Conservation (phyloP, 2,329 filamentous ascomycete species). For the Fusarium denticulatum region DNA sequence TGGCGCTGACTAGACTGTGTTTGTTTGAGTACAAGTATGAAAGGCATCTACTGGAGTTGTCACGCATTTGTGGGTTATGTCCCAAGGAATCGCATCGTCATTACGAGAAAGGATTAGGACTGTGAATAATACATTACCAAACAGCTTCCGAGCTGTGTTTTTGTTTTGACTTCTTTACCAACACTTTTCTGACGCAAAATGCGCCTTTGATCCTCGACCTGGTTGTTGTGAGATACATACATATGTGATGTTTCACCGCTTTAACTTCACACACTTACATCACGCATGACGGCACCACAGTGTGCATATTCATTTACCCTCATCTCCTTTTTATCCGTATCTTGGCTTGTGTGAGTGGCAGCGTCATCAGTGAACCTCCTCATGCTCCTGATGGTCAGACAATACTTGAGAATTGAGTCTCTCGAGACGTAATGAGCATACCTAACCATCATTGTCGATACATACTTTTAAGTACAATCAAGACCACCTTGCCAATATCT, state of each 20-base stretch:
- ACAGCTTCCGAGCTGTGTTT: background rate
- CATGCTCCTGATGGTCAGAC: background rate
- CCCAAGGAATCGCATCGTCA: background rate
- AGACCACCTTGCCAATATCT: background rate
- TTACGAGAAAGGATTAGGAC: constrained; percentile 5
- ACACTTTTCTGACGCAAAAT: no score
- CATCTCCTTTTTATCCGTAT: background rate
- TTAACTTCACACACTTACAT: background rate
- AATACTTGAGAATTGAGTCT: background rate
- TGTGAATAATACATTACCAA: constrained; percentile 12
- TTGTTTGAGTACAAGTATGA: background rate
- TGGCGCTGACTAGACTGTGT: constrained; percentile 56
- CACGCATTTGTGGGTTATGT: background rate
- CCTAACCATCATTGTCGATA: background rate
- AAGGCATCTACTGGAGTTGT: constrained; percentile 22
- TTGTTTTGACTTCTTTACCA: background rate
- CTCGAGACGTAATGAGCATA: background rate
- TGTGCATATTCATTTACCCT: background rate
- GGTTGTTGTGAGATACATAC: background rate
- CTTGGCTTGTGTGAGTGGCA: background rate
- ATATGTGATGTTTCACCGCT: background rate
- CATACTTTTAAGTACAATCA: background rate
- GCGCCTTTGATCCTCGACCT: background rate
- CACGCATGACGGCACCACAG: constrained; percentile 12
- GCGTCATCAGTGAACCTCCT: background rate